These are phyloP conservation scores for Fistulina hepatica DNA, from an alignment of 1,284 basidiomycete species.

Conservation along the genomic window DNA sequence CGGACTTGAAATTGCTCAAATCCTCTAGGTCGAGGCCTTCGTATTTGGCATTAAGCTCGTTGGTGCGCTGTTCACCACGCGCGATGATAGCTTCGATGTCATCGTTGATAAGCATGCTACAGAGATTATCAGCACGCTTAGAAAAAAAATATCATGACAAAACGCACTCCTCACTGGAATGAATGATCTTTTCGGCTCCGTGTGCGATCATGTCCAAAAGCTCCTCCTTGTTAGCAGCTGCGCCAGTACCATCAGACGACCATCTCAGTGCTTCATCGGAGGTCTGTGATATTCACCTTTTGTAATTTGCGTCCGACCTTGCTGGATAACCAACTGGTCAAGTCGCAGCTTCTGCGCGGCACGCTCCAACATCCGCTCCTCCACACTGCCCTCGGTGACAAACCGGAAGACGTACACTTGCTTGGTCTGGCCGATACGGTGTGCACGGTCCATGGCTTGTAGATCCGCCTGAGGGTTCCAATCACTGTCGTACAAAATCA, in stretches of 20 bases:
- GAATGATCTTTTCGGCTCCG: conserved; percentile 96
- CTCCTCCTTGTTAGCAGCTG: conserved; percentile 92
- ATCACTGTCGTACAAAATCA: conserved; percentile 96
- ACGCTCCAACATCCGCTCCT: conserved; percentile 94
- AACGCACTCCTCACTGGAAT: conserved; percentile 52
- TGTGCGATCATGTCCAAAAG: conserved; percentile 97
- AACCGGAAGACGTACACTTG: conserved; percentile 98
- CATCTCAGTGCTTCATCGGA: neutral
- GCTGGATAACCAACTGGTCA: conserved; percentile 97
- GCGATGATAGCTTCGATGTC: conserved; percentile 94
- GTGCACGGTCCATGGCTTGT: conserved; percentile 98
- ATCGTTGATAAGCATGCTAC: conserved; percentile 72
- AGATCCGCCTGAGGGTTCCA: conserved; percentile 99
- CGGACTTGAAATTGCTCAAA: conserved; percentile 93
- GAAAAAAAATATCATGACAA: neutral
- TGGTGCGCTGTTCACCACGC: conserved; percentile 86
- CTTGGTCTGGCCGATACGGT: conserved; percentile 97
- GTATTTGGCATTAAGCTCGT: conserved; percentile 86
- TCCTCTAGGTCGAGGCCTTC: conserved; percentile 91
- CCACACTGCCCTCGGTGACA: conserved; percentile 93
- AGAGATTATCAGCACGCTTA: neutral
- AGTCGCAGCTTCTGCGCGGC: conserved; percentile 94
- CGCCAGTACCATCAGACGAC: conserved; percentile 7
- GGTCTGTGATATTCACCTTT: conserved; percentile 37
- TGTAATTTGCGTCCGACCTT: conserved; percentile 68